Evolutionary conservation across 108 stramenopile genomes (phyloP), one percentile per base, ranked within the genome.

Genomic region (Skeletonema costatum): DNA sequence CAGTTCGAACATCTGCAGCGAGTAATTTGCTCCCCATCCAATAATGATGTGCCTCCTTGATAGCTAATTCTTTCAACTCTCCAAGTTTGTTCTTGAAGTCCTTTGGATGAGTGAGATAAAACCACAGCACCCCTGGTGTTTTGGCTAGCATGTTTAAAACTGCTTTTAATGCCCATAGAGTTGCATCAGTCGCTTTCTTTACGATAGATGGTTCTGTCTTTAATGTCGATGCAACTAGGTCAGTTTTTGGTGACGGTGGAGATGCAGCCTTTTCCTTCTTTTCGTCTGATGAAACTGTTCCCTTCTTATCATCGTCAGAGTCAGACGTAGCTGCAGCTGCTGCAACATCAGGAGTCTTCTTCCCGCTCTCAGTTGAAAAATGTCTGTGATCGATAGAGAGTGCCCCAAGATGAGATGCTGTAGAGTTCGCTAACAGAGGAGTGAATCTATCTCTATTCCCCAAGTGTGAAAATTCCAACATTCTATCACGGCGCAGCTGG

Each of bases 21-120:
- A 99, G 86, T 48, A 99, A 75, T 71, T 98, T 98, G 70, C 86
- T 91, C 60, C 99, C 99, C 64, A 98, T 85, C 91, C 92, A 97
- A 78, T 98, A 98, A 73, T 99, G 99, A 77, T 97, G 88, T 14
- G 91, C 85, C 75, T 93, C 95, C 32, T 97, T 81, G 70, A 89
- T 83, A 6, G 87, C 85, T 21, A 64, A 38, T 46, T 90, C 85
- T 85, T 94, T 95, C 35, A 96, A 60, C 74, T 89, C 80, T 9
- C 42, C 50, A 13, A 92, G 73, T 61, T 84, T 84, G 30, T 88
- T 80, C 12, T 80, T 64, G 35, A 90, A 86, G 42, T 90, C 92
- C 36, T 63, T 66, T 0, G 90, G 85, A 71, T 94, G 77, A 8
- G 89, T 89, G 8, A 87, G 21, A 68, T 89, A 92, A 68, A 74